Evolutionary conservation across 345 rosid genomes (phyloP), one percentile per base, ranked within the genome.

Genomic region (Melaleuca alternifolia): DNA sequence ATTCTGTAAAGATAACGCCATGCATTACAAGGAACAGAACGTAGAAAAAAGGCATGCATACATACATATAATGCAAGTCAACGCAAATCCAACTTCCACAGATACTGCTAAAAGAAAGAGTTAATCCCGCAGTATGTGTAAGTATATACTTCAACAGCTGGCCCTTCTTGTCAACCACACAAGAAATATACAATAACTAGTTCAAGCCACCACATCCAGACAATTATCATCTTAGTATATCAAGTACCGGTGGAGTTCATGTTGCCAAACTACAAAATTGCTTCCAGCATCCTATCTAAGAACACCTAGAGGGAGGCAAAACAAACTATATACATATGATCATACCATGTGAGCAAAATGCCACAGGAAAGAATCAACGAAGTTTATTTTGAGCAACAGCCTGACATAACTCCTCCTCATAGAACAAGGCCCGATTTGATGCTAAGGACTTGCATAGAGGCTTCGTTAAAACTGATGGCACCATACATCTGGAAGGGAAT

Each of bases 311-410:
- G 85, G 26, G 84, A 79, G 62, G 11, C 84, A 86, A 91, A 88
- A 84, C 89, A 87, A 92, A 90, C 92, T 93, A 93, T 95, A 89
- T 89, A 96, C 92, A 93, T 84, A 87, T 61, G 54, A 44, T 59
- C 87, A 83, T 57, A 84, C 83, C 84, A 59, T 24, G 83, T 23
- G 54, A 77, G 37, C 59, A 81, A 65, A 87, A 62, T 75, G 79
- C 44, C 84, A 88, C 41, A 15, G 37, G 11, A 54, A 51, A 14
- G 54, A 84, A 91, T 96, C 94, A 96, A 85, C 87, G 94, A 86
- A 95, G 97, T 89, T 95, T 96, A 88, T 95, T 94, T 87, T 95
- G 96, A 90, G 98, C 97, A 90, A 97, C 98, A 75, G 99, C 98
- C 86, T 96, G 97, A 91, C 99, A 96, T 86, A 97, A 87, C 84